These are phyloP conservation scores for Chaetomium strumarium DNA, from an alignment of 2,329 filamentous ascomycete genomes.

Conservation along the genomic window DNA sequence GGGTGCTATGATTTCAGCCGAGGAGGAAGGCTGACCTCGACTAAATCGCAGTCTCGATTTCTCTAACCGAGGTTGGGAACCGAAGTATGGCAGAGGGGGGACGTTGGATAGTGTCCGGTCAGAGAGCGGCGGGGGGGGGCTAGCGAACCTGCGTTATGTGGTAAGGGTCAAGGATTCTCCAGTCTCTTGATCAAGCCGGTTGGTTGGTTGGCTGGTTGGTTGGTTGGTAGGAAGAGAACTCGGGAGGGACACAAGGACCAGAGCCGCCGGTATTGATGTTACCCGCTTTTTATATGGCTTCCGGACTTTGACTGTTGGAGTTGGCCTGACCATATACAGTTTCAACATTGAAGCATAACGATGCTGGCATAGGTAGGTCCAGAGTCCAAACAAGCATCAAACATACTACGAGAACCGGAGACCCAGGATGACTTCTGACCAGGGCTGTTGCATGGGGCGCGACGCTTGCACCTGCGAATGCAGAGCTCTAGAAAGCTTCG, in stretches of 20 bases:
- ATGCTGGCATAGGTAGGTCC: constrained; percentile 33
- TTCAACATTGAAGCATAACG: constrained; percentile 38
- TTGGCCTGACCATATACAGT: constrained; percentile 29
- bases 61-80: constrained; percentile 22
- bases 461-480: constrained; percentile 10
- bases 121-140: constrained; percentile 25
- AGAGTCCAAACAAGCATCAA: constrained; percentile 45
- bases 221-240: constrained; percentile 16
- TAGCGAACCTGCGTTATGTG: constrained; percentile 26
- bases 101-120: constrained; percentile 10
- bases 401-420: constrained; percentile 28
- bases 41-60: constrained; percentile 16
- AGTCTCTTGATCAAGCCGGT: constrained; percentile 17
- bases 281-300: constrained; percentile 26
- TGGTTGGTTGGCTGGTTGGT: constrained; percentile 15
- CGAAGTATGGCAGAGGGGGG: constrained; percentile 19
- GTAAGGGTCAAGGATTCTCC: constrained; percentile 27
- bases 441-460: constrained; percentile 12
- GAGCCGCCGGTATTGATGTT: constrained; percentile 20
- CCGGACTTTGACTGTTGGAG: constrained; percentile 13
- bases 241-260: constrained; percentile 11
- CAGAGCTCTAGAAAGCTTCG: constrained; percentile 19
- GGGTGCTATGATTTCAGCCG: constrained; percentile 26
- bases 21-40: constrained; percentile 18
- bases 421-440: constrained; percentile 4